These are phyloP conservation scores for Neltuma alba DNA, from an alignment of 306 rosid genomes.

Conservation along the genomic window DNA sequence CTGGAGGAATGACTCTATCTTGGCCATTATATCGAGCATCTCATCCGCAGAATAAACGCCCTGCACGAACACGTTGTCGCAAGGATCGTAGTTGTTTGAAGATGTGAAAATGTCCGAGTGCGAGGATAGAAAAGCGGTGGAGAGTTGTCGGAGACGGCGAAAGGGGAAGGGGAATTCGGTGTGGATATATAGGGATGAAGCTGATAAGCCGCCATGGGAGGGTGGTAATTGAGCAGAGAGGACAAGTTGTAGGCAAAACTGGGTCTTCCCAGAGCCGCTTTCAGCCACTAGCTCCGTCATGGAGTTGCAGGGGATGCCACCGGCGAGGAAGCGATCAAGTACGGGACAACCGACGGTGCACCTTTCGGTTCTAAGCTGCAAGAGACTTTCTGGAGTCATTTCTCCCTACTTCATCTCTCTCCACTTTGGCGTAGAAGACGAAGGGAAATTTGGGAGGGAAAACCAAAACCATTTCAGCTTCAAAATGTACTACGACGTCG, in stretches of 20 bases:
- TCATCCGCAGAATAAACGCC: constrained; percentile 53
- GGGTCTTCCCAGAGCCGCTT: constrained; percentile 86
- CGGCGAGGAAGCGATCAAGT: constrained; percentile 62
- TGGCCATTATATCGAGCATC: constrained; percentile 50
- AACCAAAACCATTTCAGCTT: not conserved
- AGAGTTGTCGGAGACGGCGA: constrained; percentile 80
- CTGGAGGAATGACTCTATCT: constrained; percentile 50
- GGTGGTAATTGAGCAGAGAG: constrained; percentile 81
- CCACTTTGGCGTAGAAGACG: not conserved
- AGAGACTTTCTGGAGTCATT: constrained; percentile 56
- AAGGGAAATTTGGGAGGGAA: not conserved
- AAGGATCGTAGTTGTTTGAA: constrained; percentile 36
- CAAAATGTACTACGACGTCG: not conserved
- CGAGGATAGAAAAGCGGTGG: constrained; percentile 40
- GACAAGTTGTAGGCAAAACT: constrained; percentile 82
- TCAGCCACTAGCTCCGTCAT: constrained; percentile 78
- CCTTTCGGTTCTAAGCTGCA: constrained; percentile 40
- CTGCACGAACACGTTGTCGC: constrained; percentile 46
- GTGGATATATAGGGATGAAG: constrained; percentile 73
- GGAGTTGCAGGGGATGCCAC: constrained; percentile 83
- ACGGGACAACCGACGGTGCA: constrained; percentile 70
- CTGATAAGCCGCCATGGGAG: constrained; percentile 75
- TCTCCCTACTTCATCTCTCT: not conserved
- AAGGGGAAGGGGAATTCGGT: constrained; percentile 79
- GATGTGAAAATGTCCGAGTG: constrained; percentile 29